Evolutionary conservation across 1,284 basidiomycete genomes (phyloP), one percentile per base, ranked within the genome.

Genomic region (Heterobasidion parviporum): DNA sequence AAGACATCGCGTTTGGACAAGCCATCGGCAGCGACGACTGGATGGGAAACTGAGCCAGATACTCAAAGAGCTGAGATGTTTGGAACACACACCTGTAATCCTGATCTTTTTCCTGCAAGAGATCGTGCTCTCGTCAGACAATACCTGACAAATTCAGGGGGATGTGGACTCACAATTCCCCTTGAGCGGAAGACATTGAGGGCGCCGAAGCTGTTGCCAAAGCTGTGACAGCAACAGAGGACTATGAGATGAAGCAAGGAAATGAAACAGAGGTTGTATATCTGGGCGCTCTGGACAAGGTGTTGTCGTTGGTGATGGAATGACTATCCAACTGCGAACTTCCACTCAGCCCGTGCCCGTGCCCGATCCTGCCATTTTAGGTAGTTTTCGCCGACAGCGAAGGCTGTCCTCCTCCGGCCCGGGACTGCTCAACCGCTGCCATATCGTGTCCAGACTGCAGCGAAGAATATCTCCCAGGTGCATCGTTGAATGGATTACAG

Each of bases 1-100:
- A 96, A 89, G 45, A 97, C 81, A 71, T 97, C 94, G 55, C 94
- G 85, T 73, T 96, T 97, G 62, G 82, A 85, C 52, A 97, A 79
- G 38, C 89, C 89, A 71, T 88, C 90, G 59, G 94, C 94, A 45
- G 90, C 89, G 64, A 91, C 87, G 61, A 96, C 94, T 95, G 50
- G 34, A 44, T 20, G 41, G 36, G 38, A 52, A 26, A 9, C n/a
- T 35, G 7, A 52, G 32, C 16, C 9, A 10, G 18, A 20, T 53
- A 50, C 36, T 2, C n/a, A 36, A 47, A 38, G 35, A 16, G 26
- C 16, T 1, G 35, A 49, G 43, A 12, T 10, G 5, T 35, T 44
- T 12, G 36, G 18, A 50, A 46, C 26, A 63, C 65, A 50, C 45
- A 72, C 71, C 71, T 50, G 71, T 72, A 56, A 73, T 70, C 62